Conservation (phyloP, 2,329 filamentous ascomycete genomes). For the Myriosclerotinia duriaeana region DNA sequence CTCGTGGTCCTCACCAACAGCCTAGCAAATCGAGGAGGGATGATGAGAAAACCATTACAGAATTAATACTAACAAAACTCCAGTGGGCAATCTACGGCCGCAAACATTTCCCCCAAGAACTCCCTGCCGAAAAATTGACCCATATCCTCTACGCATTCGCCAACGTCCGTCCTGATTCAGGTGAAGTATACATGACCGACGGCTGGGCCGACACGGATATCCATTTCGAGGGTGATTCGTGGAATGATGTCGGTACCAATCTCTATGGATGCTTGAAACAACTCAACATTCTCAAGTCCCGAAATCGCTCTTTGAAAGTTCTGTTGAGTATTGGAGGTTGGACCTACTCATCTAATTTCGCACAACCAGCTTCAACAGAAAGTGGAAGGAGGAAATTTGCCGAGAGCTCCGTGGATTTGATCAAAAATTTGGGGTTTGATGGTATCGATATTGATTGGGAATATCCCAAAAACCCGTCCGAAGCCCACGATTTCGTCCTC, state of each 20-base stretch:
- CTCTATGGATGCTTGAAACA: slow-evolving; percentile 89
- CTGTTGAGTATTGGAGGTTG: slow-evolving; percentile 87
- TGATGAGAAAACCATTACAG: not conserved
- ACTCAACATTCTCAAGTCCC: slow-evolving; percentile 77
- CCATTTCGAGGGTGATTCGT: slow-evolving; percentile 58
- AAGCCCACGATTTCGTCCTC: slow-evolving; percentile 60
- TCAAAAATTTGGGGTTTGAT: slow-evolving; percentile 79
- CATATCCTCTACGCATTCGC: slow-evolving; percentile 91
- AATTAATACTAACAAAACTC: slow-evolving; percentile 30
- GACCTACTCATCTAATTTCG: slow-evolving; percentile 87
- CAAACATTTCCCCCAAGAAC: slow-evolving; percentile 80
- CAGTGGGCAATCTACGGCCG: slow-evolving; percentile 77
- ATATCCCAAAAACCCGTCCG: slow-evolving; percentile 55
- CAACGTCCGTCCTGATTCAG: slow-evolving; percentile 74
- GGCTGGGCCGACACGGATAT: slow-evolving; percentile 57
- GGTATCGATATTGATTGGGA: slow-evolving; percentile 70
- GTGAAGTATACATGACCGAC: slow-evolving; percentile 71
- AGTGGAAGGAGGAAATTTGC: slow-evolving; percentile 72
- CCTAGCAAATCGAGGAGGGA: not conserved
- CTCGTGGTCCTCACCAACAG: not conserved
- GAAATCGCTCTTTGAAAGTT: slow-evolving; percentile 79
- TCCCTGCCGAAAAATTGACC: slow-evolving; percentile 78
- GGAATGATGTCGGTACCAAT: slow-evolving; percentile 73
- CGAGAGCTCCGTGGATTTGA: slow-evolving; percentile 66
- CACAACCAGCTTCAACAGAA: slow-evolving; percentile 68